Conservation (phyloP, 1,284 basidiomycete genomes). For the Pseudozyma tsukubaensis region DNA sequence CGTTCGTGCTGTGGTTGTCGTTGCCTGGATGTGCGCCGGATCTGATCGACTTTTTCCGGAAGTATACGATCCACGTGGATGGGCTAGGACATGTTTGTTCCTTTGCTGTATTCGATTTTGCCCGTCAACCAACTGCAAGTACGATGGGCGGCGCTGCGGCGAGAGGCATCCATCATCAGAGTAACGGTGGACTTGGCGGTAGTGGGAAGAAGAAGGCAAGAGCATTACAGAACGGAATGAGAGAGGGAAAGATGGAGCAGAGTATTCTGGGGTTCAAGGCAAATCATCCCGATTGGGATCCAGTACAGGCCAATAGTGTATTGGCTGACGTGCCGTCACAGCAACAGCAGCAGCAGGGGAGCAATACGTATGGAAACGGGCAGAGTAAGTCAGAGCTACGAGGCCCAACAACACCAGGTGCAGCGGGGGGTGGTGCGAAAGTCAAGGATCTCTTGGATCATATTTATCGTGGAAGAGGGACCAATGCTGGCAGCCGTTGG, state of each 20-base stretch:
- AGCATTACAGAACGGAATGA: slow-evolving; percentile 67
- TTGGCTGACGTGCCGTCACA: background rate
- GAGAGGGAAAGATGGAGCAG: slow-evolving; percentile 82
- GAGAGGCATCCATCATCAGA: slow-evolving; percentile 17
- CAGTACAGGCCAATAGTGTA: slow-evolving; percentile 73
- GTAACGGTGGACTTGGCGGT: background rate
- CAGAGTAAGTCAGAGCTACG: slow-evolving; percentile 7
- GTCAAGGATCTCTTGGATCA: slow-evolving; percentile 49
- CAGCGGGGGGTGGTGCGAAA: slow-evolving; percentile 26
- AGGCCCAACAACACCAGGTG: background rate
- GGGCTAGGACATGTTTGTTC: slow-evolving; percentile 96
- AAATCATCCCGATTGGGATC: slow-evolving; percentile 93
- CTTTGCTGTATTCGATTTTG: slow-evolving; percentile 97
- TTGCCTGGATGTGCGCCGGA: slow-evolving; percentile 83
- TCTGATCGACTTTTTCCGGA: slow-evolving; percentile 64
- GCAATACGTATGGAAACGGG: slow-evolving; percentile 12
- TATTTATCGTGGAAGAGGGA: slow-evolving; percentile 40
- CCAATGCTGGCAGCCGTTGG: slow-evolving; percentile 29
- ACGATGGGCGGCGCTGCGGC: slow-evolving; percentile 70
- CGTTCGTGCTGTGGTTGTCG: slow-evolving; percentile 91
- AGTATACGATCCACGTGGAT: slow-evolving; percentile 93
- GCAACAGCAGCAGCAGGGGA: too few species aligned
- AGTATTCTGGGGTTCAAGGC: slow-evolving; percentile 92
- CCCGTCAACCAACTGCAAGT: slow-evolving; percentile 72
- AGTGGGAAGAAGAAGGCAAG: slow-evolving; percentile 75